Conservation (phyloP, 1,139 yeast species). For the Yamadazyma taylorii region DNA sequence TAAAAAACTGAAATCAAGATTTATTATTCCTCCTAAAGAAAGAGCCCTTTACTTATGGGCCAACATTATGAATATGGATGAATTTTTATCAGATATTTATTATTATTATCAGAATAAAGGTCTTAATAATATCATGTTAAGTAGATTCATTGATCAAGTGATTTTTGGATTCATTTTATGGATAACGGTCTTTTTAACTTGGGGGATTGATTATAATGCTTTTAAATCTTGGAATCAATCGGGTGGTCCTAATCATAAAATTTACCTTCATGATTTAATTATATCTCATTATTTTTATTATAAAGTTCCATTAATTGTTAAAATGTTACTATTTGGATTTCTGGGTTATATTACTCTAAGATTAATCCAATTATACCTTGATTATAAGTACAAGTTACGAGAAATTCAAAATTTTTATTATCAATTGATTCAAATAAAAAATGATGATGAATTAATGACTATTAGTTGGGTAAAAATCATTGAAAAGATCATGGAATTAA, state of each 20-base stretch:
- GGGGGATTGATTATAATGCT: conserved; percentile 71
- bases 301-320: conserved; percentile 49
- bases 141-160: conserved; percentile 62
- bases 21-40: conserved; percentile 60
- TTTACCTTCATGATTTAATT: conserved; percentile 47
- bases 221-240: conserved; percentile 23
- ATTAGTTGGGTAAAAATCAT: conserved; percentile 91
- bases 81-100: conserved; percentile 80
- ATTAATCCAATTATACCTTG: conserved; percentile 59
- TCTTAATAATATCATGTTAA: conserved; percentile 66
- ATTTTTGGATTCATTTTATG: conserved; percentile 77
- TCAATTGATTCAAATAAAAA: conserved; percentile 66
- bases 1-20: conserved; percentile 15
- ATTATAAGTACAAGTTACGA: conserved; percentile 48
- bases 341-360: conserved; percentile 56
- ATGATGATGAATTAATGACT: conserved; percentile 79
- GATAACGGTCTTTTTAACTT: conserved; percentile 75
- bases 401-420: conserved; percentile 68
- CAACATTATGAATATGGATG: conserved; percentile 86
- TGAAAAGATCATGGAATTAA: conserved; percentile 68
- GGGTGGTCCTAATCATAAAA: conserved; percentile 10
- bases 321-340: conserved; percentile 64
- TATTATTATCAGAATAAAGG: conserved; percentile 87
- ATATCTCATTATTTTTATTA: conserved; percentile 61
- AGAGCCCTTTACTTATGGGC: conserved; percentile 96